These are phyloP conservation scores for Chrysoporthe austroafricana DNA, from an alignment of 2,329 filamentous ascomycete genomes.

Conservation along the genomic window DNA sequence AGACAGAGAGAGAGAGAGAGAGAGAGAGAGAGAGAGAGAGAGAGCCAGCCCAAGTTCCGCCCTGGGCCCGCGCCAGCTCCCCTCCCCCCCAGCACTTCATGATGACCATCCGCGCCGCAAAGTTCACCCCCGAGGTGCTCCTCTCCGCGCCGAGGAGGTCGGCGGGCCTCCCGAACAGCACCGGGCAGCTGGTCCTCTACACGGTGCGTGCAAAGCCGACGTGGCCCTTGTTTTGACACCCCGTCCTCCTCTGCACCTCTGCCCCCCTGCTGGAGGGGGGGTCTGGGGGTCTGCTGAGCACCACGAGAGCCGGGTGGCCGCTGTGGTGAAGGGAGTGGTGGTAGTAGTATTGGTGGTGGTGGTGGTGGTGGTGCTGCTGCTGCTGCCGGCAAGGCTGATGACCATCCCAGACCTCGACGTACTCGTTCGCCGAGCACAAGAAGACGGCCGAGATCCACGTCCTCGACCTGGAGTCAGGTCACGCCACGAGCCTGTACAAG, in stretches of 20 bases:
- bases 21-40: too few species aligned
- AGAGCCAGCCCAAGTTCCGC: too few species aligned
- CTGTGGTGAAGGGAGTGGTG: too few species aligned
- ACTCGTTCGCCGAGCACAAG: conserved; percentile 77
- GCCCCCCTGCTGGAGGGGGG: too few species aligned
- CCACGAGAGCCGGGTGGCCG: neutral
- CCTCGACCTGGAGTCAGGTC: conserved; percentile 69
- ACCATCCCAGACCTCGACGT: conserved; percentile 62
- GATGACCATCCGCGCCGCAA: conserved; percentile 73
- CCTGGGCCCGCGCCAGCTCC: neutral
- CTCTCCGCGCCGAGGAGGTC: conserved; percentile 76
- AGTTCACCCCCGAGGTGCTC: conserved; percentile 78
- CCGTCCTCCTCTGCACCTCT: too few species aligned
- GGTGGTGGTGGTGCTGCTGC: too few species aligned
- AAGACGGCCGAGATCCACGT: conserved; percentile 70
- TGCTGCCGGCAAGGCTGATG: neutral
- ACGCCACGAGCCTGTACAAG: conserved; percentile 67
- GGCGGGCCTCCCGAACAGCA: conserved; percentile 68
- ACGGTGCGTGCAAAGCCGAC: conserved; percentile 47
- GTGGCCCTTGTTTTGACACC: neutral
- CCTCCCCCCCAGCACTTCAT: conserved; percentile 31
- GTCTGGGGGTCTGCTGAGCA: neutral
- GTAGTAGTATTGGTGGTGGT: too few species aligned
- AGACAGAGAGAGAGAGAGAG: too few species aligned
- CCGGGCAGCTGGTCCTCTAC: conserved; percentile 68